phyloP scores from a whole-genome alignment of 441 rosid species.

The Erodium trifolium region DNA sequence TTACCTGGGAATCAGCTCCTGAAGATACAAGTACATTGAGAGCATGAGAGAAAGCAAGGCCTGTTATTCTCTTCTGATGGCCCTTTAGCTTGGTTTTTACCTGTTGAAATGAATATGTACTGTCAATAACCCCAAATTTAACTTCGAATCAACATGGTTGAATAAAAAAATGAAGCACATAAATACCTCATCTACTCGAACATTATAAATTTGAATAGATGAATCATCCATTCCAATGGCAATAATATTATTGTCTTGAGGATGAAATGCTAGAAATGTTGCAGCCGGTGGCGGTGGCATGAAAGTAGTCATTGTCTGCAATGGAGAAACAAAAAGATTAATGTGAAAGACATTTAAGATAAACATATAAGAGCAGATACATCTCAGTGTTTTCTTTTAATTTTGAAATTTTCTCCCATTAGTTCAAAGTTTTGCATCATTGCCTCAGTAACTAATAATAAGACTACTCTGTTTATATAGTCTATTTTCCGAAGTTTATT shows the following conservation, averaged over 20 bases:
- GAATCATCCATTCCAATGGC: constrained; percentile 83
- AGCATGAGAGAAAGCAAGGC: constrained; percentile 64
- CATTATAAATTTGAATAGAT: constrained; percentile 62
- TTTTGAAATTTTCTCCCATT: neutral
- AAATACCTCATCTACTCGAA: constrained; percentile 67
- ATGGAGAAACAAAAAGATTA: constrained; percentile 15
- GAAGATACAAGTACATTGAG: constrained; percentile 65
- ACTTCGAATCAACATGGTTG: no score
- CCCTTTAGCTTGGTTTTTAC: constrained; percentile 67
- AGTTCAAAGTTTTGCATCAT: no score
- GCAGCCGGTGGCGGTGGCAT: constrained; percentile 83
- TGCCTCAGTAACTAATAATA: no score
- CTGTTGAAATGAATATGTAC: constrained; percentile 27
- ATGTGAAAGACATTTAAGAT: neutral
- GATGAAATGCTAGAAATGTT: constrained; percentile 73
- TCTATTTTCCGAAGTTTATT: no score
- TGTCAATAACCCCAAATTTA: no score
- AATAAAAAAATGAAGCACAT: neutral
- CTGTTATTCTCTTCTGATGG: constrained; percentile 73
- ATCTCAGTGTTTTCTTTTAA: neutral
- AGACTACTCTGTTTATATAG: no score
- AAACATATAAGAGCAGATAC: neutral
- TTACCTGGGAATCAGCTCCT: constrained; percentile 75
- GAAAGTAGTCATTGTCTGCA: constrained; percentile 76
- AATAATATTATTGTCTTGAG: constrained; percentile 74